Percentiles rank a stretch among this genome's conserved stretches.
Conservation (phyloP, 2,329 filamentous ascomycete genomes). For the Sphaerulina vaccinii region DNA sequence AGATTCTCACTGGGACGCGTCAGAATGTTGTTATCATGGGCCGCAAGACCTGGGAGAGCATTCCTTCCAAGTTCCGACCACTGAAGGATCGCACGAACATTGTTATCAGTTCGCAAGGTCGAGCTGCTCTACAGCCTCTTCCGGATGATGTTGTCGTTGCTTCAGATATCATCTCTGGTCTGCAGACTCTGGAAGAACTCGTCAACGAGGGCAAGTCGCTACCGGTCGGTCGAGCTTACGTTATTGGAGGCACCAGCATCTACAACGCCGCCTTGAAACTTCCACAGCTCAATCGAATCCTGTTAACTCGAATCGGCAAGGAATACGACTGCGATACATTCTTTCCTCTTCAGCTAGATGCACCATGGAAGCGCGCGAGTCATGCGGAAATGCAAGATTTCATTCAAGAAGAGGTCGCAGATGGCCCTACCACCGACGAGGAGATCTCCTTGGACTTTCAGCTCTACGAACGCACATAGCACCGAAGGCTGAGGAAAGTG, state of each 20-base stretch:
- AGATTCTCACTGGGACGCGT: slow-evolving; percentile 22
- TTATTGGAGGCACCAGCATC: slow-evolving; percentile 88
- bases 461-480: slow-evolving; percentile 31
- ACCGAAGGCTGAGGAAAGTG: too few relatives aligned
- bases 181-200: slow-evolving; percentile 36
- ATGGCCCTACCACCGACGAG: slow-evolving; percentile 47
- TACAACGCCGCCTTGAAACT: slow-evolving; percentile 69
- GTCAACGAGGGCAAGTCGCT: slow-evolving; percentile 25
- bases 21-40: slow-evolving; percentile 85
- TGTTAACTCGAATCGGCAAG: slow-evolving; percentile 66
- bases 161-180: slow-evolving; percentile 31
- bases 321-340: slow-evolving; percentile 77
- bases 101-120: slow-evolving; percentile 62
- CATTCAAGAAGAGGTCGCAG: slow-evolving; percentile 63
- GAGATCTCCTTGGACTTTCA: slow-evolving; percentile 33
- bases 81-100: slow-evolving; percentile 79
- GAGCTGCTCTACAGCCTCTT: slow-evolving; percentile 24
- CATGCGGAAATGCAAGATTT: slow-evolving; percentile 59
- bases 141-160: slow-evolving; percentile 57
- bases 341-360: slow-evolving; percentile 62
- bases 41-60: slow-evolving; percentile 92
- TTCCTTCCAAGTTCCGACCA: slow-evolving; percentile 75
- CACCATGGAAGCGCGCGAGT: slow-evolving; percentile 55
- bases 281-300: slow-evolving; percentile 58
- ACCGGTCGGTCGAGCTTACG: slow-evolving; percentile 63